Evolutionary conservation across 306 rosid species (phyloP).

Genomic region (Ochetophila trinervis): DNA sequence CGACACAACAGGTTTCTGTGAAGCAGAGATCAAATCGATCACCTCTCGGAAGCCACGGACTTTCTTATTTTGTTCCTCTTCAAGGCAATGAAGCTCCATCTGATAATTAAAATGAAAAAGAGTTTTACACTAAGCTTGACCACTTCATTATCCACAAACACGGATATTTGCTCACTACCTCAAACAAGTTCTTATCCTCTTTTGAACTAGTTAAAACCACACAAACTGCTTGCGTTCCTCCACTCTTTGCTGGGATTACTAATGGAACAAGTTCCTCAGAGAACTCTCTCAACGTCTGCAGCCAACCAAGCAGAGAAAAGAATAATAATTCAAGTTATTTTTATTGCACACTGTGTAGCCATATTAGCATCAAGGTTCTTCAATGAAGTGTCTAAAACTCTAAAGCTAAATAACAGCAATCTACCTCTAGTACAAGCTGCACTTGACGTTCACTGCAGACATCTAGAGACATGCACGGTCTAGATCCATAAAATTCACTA

Average conservation of each 20-base stretch:
- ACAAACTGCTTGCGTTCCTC: conserved; percentile 52
- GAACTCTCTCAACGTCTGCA: conserved; percentile 61
- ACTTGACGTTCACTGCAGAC: conserved; percentile 81
- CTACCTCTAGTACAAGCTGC: conserved; percentile 73
- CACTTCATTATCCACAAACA: conserved; percentile 8
- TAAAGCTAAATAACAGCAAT: conserved; percentile 9
- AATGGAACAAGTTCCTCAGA: conserved; percentile 67
- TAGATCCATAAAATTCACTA: conserved; percentile 52
- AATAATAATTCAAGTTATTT: not conserved
- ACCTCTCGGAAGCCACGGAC: conserved; percentile 88
- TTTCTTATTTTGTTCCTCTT: conserved; percentile 68
- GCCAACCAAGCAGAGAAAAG: conserved; percentile 14
- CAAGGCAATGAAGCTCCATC: conserved; percentile 55
- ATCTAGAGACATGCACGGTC: conserved; percentile 70
- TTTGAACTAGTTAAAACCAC: conserved; percentile 59
- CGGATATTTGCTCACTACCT: conserved; percentile 41
- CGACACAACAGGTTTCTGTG: conserved; percentile 92
- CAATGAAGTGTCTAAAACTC: conserved; percentile 11
- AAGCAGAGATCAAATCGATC: conserved; percentile 96
- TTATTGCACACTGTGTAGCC: conserved; percentile 3
- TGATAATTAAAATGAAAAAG: conserved; percentile 25
- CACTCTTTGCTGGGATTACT: conserved; percentile 49
- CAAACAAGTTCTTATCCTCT: conserved; percentile 67
- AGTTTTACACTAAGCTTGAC: conserved; percentile 2
- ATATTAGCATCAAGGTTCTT: conserved; percentile 13